Percentiles rank a stretch among this genome's conserved stretches.
phyloP scores from a whole-genome alignment of 805 yeast genomes.

The Ogataea henricii region DNA sequence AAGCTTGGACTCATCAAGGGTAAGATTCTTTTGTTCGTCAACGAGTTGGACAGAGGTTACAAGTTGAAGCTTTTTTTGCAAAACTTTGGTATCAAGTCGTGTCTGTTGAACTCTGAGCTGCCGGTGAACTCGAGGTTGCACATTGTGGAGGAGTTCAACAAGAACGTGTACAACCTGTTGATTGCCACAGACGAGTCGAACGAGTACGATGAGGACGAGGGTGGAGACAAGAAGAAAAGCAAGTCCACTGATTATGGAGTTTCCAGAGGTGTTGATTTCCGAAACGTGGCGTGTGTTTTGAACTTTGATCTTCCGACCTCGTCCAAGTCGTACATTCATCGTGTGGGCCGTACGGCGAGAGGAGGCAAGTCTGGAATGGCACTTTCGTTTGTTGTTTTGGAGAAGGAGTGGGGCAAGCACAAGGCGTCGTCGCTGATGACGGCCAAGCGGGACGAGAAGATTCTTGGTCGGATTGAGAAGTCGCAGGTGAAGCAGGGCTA shows the following conservation, averaged over 20 bases:
- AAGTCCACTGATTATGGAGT: conserved; percentile 75
- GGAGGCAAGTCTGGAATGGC: conserved; percentile 97
- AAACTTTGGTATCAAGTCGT: conserved; percentile 89
- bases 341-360: conserved; percentile 97
- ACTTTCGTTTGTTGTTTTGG: conserved; percentile 84
- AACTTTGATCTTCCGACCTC: conserved; percentile 93
- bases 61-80: conserved; percentile 86
- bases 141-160: conserved; percentile 93
- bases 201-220: conserved; percentile 48
- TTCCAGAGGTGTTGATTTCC: conserved; percentile 95
- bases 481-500: conserved; percentile 75
- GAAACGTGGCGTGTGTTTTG: conserved; percentile 92
- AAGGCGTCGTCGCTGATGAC: conserved; percentile 70
- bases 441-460: conserved; percentile 84
- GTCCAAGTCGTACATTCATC: conserved; percentile 85
- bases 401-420: conserved; percentile 85
- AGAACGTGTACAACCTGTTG: conserved; percentile 78
- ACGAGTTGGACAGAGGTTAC: conserved; percentile 93
- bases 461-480: conserved; percentile 70
- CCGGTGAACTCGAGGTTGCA: conserved; percentile 93
- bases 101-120: conserved; percentile 87
- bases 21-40: conserved; percentile 86
- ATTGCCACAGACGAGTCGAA: conserved; percentile 94
- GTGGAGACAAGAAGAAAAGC: conserved; percentile 18
- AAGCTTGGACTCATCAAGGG: conserved; percentile 88